Conservation (phyloP, 1,284 basidiomycete species). For the Macrocystidia cucumis region DNA sequence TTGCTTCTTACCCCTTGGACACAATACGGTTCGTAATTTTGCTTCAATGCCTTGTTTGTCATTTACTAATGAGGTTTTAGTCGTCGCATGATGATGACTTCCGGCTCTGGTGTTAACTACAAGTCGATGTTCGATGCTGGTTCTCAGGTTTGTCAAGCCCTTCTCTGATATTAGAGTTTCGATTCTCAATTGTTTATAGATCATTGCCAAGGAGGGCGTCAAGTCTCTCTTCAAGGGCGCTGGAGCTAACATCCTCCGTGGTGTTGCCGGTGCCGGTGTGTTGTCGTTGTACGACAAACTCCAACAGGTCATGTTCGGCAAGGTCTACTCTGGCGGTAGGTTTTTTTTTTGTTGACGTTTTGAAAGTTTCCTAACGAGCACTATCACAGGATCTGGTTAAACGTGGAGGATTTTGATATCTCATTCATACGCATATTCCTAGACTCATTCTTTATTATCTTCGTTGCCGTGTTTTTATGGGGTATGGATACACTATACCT, state of each 20-base stretch:
- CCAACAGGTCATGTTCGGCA: conserved; percentile 88
- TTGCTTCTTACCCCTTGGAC: conserved; percentile 93
- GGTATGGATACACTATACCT: conserved; percentile 34
- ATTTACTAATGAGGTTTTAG: conserved; percentile 28
- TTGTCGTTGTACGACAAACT: conserved; percentile 92
- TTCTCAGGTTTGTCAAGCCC: conserved; percentile 31
- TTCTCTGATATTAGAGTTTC: background rate
- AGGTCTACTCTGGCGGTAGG: conserved; percentile 85
- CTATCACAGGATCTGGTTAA: conserved; percentile 36
- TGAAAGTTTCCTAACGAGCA: background rate
- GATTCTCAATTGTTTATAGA: conserved; percentile 21
- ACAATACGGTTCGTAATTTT: conserved; percentile 68
- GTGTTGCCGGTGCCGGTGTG: conserved; percentile 97
- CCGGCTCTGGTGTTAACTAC: conserved; percentile 80
- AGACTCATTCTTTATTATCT: conserved; percentile 26
- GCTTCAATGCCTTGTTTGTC: background rate
- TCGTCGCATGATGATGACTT: conserved; percentile 97
- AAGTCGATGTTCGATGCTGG: conserved; percentile 88
- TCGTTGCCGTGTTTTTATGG: conserved; percentile 21
- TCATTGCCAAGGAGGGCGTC: conserved; percentile 85
- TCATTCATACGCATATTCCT: conserved; percentile 23
- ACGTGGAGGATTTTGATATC: conserved; percentile 17
- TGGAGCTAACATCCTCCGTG: conserved; percentile 97
- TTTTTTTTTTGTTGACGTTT: conserved; percentile 6
- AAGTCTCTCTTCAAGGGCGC: conserved; percentile 93